These are phyloP conservation scores for Xylaria sp. DNA, from an alignment of 2,329 filamentous ascomycete species.

Conservation along the genomic window DNA sequence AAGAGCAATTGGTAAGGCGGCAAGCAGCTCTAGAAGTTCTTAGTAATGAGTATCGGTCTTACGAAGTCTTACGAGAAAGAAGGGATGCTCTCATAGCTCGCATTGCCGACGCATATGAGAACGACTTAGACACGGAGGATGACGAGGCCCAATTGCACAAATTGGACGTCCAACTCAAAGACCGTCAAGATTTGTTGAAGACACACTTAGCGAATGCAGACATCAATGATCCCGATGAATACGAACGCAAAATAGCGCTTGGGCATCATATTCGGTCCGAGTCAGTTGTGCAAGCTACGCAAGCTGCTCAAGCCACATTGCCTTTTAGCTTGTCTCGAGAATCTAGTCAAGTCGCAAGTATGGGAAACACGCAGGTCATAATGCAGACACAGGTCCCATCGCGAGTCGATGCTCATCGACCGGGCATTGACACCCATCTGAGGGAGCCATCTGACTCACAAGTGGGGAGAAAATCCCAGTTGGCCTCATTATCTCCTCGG, in stretches of 20 bases:
- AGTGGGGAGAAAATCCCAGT: constrained; percentile 29
- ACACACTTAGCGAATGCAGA: constrained; percentile 57
- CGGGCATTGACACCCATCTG: constrained; percentile 13
- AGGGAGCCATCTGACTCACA: constrained; percentile 39
- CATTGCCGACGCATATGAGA: constrained; percentile 62
- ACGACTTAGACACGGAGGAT: constrained; percentile 62
- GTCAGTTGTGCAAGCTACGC: constrained; percentile 59
- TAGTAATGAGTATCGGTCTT: constrained; percentile 55
- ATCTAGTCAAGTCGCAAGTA: constrained; percentile 42
- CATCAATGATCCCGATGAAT: constrained; percentile 56
- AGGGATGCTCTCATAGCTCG: constrained; percentile 59
- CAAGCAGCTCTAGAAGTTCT: constrained; percentile 58
- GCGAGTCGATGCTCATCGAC: constrained; percentile 34
- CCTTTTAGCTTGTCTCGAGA: constrained; percentile 50
- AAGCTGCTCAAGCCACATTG: constrained; percentile 50
- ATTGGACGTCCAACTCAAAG: constrained; percentile 58
- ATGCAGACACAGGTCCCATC: constrained; percentile 62
- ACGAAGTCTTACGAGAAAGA: constrained; percentile 56
- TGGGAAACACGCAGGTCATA: constrained; percentile 58
- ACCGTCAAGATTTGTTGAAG: constrained; percentile 57
- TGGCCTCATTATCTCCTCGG: constrained; percentile 33
- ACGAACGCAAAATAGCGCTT: constrained; percentile 49
- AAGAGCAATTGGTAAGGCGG: constrained; percentile 59
- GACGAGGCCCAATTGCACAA: constrained; percentile 63
- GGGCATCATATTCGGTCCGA: constrained; percentile 40